Percentiles rank a stretch among this genome's conserved stretches.
phyloP scores from a whole-genome alignment of 2,329 filamentous ascomycete genomes.

The Nemania diffusa region DNA sequence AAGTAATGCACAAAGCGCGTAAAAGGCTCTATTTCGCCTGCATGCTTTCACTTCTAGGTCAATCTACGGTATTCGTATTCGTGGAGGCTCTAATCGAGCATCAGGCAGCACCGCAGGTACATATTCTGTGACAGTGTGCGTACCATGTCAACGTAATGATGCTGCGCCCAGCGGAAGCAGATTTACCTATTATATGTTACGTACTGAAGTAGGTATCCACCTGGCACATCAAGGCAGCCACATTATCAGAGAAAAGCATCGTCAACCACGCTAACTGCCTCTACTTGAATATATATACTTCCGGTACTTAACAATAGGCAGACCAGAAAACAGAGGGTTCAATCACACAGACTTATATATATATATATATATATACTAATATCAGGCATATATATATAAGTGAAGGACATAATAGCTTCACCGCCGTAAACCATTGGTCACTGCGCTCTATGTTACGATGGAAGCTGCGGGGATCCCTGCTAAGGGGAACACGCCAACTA shows the following conservation, averaged over 20 bases:
- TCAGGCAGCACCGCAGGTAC: background rate
- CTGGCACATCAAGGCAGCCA: background rate
- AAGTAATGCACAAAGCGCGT: no score
- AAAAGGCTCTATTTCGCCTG: no score
- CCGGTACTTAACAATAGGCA: background rate
- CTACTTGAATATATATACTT: background rate
- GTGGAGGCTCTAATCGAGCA: background rate
- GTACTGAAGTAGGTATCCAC: no score
- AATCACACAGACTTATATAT: background rate
- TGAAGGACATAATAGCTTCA: background rate
- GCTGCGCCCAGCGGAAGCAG: constrained; percentile 1
- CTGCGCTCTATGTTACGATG: background rate
- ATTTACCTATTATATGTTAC: no score
- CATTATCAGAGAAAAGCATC: constrained; percentile 7
- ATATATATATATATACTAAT: background rate
- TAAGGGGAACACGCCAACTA: background rate
- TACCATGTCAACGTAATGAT: constrained; percentile 10
- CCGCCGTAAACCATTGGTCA: constrained; percentile 9
- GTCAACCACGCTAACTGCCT: background rate
- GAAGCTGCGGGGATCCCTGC: constrained; percentile 31
- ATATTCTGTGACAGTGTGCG: constrained; percentile 8
- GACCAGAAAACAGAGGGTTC: background rate
- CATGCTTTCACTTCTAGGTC: background rate
- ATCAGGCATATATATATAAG: background rate
- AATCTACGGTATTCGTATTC: background rate